Evolutionary conservation across 345 rosid species (phyloP).

Genomic region (Cardamine chenopodiifolia): DNA sequence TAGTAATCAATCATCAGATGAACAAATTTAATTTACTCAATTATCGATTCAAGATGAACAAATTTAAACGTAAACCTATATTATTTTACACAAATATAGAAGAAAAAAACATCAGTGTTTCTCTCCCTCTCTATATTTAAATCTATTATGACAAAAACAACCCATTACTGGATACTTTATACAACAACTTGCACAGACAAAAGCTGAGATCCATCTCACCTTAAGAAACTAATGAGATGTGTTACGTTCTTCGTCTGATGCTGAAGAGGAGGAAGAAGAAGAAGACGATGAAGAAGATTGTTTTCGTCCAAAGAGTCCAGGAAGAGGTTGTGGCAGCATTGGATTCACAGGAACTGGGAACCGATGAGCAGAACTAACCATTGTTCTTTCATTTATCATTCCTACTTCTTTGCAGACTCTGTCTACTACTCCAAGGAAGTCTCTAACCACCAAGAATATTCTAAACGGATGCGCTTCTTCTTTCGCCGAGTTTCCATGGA

Average conservation of each 20-base stretch:
- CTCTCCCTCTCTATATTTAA: constrained; percentile 20
- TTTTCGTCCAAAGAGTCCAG: constrained; percentile 49
- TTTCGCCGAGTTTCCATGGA: constrained; percentile 98
- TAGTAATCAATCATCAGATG: background rate
- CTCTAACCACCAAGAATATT: constrained; percentile 96
- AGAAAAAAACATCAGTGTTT: background rate
- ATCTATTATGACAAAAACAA: constrained; percentile 37
- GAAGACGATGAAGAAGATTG: constrained; percentile 54
- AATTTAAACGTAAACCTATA: constrained; percentile 34
- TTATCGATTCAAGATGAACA: background rate
- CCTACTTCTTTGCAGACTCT: constrained; percentile 97
- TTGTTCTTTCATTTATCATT: constrained; percentile 80
- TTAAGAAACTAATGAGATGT: constrained; percentile 48
- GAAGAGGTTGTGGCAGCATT: constrained; percentile 56
- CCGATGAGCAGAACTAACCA: constrained; percentile 82
- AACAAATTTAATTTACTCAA: background rate
- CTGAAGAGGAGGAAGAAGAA: constrained; percentile 25
- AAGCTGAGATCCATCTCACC: constrained; percentile 29
- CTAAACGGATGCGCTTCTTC: constrained; percentile 99
- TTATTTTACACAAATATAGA: constrained; percentile 38
- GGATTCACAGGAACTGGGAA: constrained; percentile 85
- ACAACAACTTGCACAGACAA: constrained; percentile 38
- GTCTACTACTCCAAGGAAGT: constrained; percentile 79
- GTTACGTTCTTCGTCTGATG: constrained; percentile 60
- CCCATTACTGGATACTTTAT: constrained; percentile 38